These are phyloP conservation scores for Fonsecaea multimorphosa DNA, from an alignment of 2,329 filamentous ascomycete species.

Conservation along the genomic window DNA sequence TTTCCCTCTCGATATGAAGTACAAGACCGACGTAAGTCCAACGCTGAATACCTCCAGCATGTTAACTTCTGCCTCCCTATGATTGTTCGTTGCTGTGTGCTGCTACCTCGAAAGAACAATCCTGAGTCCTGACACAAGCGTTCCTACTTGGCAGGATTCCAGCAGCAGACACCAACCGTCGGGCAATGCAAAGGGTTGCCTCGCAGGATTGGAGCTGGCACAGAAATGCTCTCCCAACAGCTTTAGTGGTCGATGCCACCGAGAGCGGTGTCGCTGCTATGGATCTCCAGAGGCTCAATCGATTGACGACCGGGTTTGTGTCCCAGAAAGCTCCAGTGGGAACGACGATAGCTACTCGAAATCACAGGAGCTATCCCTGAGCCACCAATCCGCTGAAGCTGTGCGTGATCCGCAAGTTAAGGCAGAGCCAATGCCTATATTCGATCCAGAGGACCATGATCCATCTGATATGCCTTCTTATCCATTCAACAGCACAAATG, in stretches of 20 bases:
- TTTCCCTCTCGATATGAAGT: not conserved
- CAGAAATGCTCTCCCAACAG: not conserved
- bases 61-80: not conserved
- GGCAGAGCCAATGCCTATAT: not conserved
- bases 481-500: not conserved
- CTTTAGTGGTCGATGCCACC: not conserved
- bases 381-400: not conserved
- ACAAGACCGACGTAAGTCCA: not conserved
- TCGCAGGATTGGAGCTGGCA: not conserved
- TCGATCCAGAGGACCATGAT: not conserved
- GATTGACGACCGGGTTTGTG: not conserved
- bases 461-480: not conserved
- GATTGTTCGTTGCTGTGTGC: not conserved
- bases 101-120: not conserved
- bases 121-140: not conserved
- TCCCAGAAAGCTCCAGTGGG: not conserved
- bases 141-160: not conserved
- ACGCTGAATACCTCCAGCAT: not conserved
- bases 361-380: not conserved
- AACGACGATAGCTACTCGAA: not conserved
- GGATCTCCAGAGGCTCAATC: not conserved
- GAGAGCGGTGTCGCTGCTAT: not conserved
- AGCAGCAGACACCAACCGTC: not conserved
- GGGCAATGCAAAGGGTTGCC: not conserved
- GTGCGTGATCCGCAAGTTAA: not conserved